These are phyloP conservation scores for Furcasterigmium furcatum DNA, from an alignment of 2,329 filamentous ascomycete species.

Conservation along the genomic window DNA sequence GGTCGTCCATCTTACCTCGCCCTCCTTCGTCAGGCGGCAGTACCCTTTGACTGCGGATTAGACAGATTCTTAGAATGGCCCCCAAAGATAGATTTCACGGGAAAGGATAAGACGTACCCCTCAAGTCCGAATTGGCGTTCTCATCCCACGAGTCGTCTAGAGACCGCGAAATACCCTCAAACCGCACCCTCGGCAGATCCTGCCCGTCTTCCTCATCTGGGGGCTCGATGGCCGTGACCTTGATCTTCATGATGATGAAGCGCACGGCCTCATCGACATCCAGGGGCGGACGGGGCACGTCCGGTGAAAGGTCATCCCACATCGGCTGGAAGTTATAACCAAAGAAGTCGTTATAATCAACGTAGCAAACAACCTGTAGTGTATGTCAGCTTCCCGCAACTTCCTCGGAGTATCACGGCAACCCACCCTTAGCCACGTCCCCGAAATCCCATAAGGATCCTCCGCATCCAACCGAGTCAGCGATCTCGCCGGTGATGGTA, in stretches of 20 bases:
- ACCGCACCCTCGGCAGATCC: constrained; percentile 63
- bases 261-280: constrained; percentile 64
- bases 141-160: constrained; percentile 65
- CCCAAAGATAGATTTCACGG: not conserved
- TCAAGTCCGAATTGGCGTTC: constrained; percentile 63
- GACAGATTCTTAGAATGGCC: constrained; percentile 3
- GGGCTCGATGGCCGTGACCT: constrained; percentile 57
- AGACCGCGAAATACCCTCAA: constrained; percentile 58
- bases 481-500: constrained; percentile 29
- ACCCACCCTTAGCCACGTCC: constrained; percentile 66
- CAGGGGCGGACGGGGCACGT: constrained; percentile 47
- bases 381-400: not conserved
- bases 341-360: constrained; percentile 71
- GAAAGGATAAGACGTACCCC: constrained; percentile 43
- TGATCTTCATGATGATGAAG: constrained; percentile 66
- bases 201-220: constrained; percentile 56
- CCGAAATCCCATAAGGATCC: constrained; percentile 70
- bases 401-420: not conserved
- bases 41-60: constrained; percentile 40
- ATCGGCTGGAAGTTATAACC: constrained; percentile 62
- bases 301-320: constrained; percentile 12
- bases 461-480: constrained; percentile 39
- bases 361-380: constrained; percentile 39
- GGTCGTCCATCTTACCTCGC: constrained; percentile 73
- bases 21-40: constrained; percentile 63